phyloP scores from a whole-genome alignment of 2,329 filamentous ascomycete genomes.

The Trichophaea hybrida region DNA sequence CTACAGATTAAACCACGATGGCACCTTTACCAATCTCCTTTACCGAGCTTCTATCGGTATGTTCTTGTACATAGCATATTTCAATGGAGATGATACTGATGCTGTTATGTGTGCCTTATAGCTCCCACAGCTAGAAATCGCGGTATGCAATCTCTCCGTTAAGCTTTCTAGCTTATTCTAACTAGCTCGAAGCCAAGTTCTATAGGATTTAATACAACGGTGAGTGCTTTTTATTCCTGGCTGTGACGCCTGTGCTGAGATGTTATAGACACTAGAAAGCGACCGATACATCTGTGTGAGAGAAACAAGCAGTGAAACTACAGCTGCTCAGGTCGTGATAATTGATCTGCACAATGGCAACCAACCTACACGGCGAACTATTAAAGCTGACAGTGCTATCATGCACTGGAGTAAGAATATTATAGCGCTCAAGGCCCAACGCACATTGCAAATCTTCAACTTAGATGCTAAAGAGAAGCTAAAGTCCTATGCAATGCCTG shows the following conservation, averaged over 20 bases:
- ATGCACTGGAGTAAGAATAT: slow-evolving; percentile 98
- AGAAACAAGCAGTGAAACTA: slow-evolving; percentile 62
- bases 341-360: slow-evolving; percentile 95
- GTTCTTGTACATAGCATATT: background rate
- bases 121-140: slow-evolving; percentile 25
- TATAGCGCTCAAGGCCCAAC: slow-evolving; percentile 89
- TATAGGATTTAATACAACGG: slow-evolving; percentile 79
- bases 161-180: slow-evolving; percentile 23
- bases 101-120: slow-evolving; percentile 6
- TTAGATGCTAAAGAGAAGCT: slow-evolving; percentile 84
- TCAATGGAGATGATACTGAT: background rate
- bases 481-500: slow-evolving; percentile 90
- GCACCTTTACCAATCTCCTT: slow-evolving; percentile 24
- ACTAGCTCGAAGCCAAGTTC: slow-evolving; percentile 43
- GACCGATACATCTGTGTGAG: slow-evolving; percentile 92
- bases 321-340: slow-evolving; percentile 79
- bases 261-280: slow-evolving; percentile 81
- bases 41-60: slow-evolving; percentile 23
- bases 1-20: slow-evolving; percentile 12
- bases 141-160: slow-evolving; percentile 14
- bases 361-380: slow-evolving; percentile 83
- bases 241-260: background rate
- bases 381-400: slow-evolving; percentile 98
- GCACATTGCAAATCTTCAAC: slow-evolving; percentile 96
- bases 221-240: slow-evolving; percentile 37